Conservation (phyloP, 2,329 filamentous ascomycete species). For the Trichoderma koningii region DNA sequence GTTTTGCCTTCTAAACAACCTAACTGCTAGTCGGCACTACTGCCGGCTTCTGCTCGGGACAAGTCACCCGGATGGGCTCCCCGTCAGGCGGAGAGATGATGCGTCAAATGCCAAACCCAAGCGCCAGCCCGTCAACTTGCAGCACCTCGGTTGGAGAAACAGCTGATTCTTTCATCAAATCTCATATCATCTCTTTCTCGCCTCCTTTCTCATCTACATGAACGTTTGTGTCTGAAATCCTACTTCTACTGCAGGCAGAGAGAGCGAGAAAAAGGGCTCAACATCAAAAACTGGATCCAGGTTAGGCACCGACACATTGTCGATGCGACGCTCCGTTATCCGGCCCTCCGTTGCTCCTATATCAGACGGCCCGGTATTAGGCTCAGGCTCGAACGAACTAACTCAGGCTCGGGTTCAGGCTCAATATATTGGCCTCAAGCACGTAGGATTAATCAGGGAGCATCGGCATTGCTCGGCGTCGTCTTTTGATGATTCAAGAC, state of each 20-base stretch:
- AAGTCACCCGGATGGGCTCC: constrained; percentile 13
- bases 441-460: constrained; percentile 16
- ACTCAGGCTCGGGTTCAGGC: neutral
- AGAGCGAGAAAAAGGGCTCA: neutral
- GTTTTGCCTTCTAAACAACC: too few species aligned
- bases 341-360: neutral
- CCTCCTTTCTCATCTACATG: neutral
- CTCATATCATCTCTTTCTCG: neutral
- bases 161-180: neutral
- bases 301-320: constrained; percentile 21
- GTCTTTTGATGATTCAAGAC: neutral
- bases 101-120: neutral
- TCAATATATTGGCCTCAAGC: constrained; percentile 5
- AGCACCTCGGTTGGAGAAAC: neutral
- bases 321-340: neutral
- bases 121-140: neutral
- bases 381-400: neutral
- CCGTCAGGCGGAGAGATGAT: constrained; percentile 8
- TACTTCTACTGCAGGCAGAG: neutral
- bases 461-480: constrained; percentile 22
- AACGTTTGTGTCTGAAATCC: neutral
- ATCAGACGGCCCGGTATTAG: constrained; percentile 1
- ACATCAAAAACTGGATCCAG: neutral
- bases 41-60: constrained; percentile 24
- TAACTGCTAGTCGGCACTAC: constrained; percentile 13